phyloP scores from a whole-genome alignment of 345 rosid species.

The Salix udensis region DNA sequence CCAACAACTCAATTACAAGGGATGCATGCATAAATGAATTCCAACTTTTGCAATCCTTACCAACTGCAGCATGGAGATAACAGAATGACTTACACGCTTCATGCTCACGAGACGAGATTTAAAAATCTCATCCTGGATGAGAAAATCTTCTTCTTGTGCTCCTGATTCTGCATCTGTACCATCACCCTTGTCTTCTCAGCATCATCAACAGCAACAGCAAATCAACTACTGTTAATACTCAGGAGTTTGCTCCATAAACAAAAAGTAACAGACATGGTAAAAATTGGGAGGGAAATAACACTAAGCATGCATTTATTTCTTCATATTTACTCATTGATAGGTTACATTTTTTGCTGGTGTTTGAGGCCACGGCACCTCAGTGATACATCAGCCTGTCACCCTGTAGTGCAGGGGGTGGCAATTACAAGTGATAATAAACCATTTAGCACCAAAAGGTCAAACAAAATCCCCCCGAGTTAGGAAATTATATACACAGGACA shows the following conservation, averaged over 20 bases:
- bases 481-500: neutral
- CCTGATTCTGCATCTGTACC: conserved; percentile 70
- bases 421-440: neutral
- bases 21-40: neutral
- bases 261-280: neutral
- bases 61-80: neutral
- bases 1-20: conserved; percentile 7
- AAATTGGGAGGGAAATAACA: neutral
- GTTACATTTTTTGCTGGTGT: neutral
- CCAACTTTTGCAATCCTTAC: neutral
- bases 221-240: neutral
- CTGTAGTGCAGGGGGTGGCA: neutral
- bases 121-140: conserved; percentile 88
- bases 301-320: neutral
- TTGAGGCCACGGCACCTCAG: neutral
- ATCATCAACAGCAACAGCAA: conserved; percentile 24
- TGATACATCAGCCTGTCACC: neutral
- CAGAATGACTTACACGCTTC: conserved; percentile 69
- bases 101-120: conserved; percentile 93
- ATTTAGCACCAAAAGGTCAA: neutral
- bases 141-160: conserved; percentile 74
- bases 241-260: neutral
- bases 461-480: neutral
- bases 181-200: conserved; percentile 76
- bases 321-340: neutral